phyloP scores from a whole-genome alignment of 2,329 filamentous ascomycete species.

The Emergomyces orientalis region DNA sequence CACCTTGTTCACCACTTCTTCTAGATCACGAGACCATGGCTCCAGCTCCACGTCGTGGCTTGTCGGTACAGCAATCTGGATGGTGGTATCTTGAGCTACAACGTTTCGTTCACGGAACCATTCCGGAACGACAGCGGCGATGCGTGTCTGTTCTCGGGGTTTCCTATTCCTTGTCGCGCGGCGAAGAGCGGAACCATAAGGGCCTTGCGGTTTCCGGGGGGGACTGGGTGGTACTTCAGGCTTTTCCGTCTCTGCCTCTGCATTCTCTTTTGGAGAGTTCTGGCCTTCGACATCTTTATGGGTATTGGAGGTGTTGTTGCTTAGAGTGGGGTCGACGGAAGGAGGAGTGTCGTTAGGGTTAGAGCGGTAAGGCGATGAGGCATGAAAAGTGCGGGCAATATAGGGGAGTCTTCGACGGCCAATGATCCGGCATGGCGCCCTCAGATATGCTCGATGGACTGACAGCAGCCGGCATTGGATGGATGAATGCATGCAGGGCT shows the following conservation, averaged over 20 bases:
- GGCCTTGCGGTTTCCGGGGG: slow-evolving; percentile 21
- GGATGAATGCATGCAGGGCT: slow-evolving; percentile 23
- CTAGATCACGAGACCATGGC: slow-evolving; percentile 16
- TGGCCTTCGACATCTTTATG: neutral
- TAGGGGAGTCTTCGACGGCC: slow-evolving; percentile 29
- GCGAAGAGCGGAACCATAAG: slow-evolving; percentile 34
- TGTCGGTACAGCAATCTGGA: slow-evolving; percentile 11
- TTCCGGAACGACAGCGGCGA: slow-evolving; percentile 24
- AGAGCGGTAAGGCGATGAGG: slow-evolving; percentile 23
- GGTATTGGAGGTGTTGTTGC: slow-evolving; percentile 17
- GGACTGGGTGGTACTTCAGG: slow-evolving; percentile 15
- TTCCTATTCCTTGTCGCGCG: slow-evolving; percentile 30
- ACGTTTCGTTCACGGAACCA: slow-evolving; percentile 34
- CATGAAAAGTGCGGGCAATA: slow-evolving; percentile 26
- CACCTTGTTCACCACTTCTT: slow-evolving; percentile 13
- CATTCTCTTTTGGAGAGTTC: neutral
- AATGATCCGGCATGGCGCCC: slow-evolving; percentile 28
- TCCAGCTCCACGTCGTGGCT: slow-evolving; percentile 24
- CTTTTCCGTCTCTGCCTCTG: slow-evolving; percentile 4
- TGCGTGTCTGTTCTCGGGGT: slow-evolving; percentile 16
- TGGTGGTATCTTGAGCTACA: slow-evolving; percentile 18
- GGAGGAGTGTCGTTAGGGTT: slow-evolving; percentile 25
- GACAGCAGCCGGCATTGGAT: slow-evolving; percentile 32
- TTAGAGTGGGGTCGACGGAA: slow-evolving; percentile 17
- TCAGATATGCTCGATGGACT: slow-evolving; percentile 20